Evolutionary conservation across 192 early-diverging fungal genomes (phyloP).

Genomic region (Rhizophagus prolifer): DNA sequence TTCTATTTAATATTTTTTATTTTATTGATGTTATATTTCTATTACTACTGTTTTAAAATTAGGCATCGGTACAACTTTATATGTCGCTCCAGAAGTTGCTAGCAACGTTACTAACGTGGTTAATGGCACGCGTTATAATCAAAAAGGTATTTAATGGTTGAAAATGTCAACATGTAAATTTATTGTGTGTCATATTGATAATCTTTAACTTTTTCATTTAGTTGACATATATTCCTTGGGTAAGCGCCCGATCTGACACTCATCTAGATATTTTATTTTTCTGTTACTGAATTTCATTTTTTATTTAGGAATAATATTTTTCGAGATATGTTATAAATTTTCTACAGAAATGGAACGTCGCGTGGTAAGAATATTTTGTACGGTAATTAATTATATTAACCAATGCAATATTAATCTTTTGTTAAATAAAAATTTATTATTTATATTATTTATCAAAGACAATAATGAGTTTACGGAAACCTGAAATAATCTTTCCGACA

Average conservation of each 20-base stretch:
- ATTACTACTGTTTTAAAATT: neutral
- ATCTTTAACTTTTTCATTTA: neutral
- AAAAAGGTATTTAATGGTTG: constrained; percentile 42
- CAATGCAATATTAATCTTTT: too few relatives aligned
- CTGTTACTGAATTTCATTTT: neutral
- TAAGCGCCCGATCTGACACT: neutral
- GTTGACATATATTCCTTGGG: constrained; percentile 83
- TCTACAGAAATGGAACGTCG: constrained; percentile 79
- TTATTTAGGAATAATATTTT: constrained; percentile 60
- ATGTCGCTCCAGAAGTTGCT: constrained; percentile 66
- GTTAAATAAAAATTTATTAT: neutral
- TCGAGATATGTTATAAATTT: constrained; percentile 75
- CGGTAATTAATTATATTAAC: neutral
- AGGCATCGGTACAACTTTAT: constrained; percentile 87
- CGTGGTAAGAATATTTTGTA: neutral
- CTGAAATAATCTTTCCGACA: constrained; percentile 68
- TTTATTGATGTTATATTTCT: neutral
- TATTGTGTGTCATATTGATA: neutral
- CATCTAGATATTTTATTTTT: neutral
- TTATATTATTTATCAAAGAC: constrained; percentile 33
- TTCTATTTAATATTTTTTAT: neutral
- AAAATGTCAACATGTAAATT: neutral
- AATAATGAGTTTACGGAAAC: constrained; percentile 67
- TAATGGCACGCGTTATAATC: constrained; percentile 61
- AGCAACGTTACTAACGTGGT: constrained; percentile 43